Base-by-base conservation (phyloP, 2,329 filamentous ascomycete species). In the Apiospora sp. region DNA sequence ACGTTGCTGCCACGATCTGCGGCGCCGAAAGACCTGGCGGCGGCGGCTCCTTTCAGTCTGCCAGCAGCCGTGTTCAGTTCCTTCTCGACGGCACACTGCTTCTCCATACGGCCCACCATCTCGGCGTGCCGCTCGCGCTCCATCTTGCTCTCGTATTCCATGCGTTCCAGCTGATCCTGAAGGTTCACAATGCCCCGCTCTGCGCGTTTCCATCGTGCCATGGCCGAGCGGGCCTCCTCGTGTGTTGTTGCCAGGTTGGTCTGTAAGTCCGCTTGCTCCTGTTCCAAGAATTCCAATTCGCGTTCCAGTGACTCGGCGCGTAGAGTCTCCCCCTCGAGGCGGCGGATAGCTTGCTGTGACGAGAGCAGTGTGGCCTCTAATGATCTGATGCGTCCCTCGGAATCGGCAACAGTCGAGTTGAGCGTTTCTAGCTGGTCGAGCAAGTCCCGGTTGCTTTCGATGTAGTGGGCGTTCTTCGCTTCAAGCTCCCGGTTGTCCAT, bases 101-200 rank as follows among this genome's bases (percentile, higher is more conserved):
- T 90, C 80, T 98, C 94, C 89, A 98, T 93, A 69, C 95, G 92
- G 64, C 88, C 88, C 71, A 98, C 86, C 51, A 97, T 89, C 79
- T 98, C 94, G 43, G 90, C 87, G 83, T 98, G 95, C 16, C 93
- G 91, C 76, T 96, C 91, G 34, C 91, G 90, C 81, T 98, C 96
- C 78, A 94, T 91, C 61, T 87, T 89, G 1, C 94, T 90, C 79
- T 98, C 96, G 73, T 89, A 89, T 80, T 98, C 96, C 80, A 99
- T 96, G 75, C 90, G 89, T 79, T 98, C 95, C 24, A 98, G 87
- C 82, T 98, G 94, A 73, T 95, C 92, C 79, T 98, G 93, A 74
- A 99, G 87, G 75, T 94, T 90, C 71, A 88, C 87, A 74, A 98
- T 89, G 43, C 91, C 93, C 49, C 91, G 88, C 84, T 98, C 95